These are phyloP conservation scores for Phanerodontia chrysosporium DNA, from an alignment of 768 basidiomycete species.

Conservation along the genomic window DNA sequence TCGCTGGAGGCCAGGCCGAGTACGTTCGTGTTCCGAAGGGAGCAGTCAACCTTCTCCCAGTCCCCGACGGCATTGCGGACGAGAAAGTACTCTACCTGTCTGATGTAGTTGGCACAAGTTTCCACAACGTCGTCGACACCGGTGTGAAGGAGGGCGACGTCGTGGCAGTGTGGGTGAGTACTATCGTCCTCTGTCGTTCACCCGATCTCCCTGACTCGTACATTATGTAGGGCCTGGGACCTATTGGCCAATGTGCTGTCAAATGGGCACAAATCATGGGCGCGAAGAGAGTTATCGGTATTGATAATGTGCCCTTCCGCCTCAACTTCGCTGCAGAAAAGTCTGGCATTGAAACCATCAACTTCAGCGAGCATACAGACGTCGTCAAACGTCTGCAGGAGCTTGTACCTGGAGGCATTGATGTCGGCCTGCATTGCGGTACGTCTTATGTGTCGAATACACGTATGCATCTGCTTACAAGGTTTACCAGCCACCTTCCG, in stretches of 20 bases:
- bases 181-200: not conserved
- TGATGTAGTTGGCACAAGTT: slow-evolving; percentile 66
- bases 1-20: slow-evolving; percentile 73
- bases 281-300: slow-evolving; percentile 63
- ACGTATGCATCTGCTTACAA: too few relatives aligned
- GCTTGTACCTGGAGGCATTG: slow-evolving; percentile 59
- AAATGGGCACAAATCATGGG: slow-evolving; percentile 67
- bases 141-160: slow-evolving; percentile 66
- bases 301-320: slow-evolving; percentile 55
- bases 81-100: slow-evolving; percentile 57
- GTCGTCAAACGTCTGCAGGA: slow-evolving; percentile 55
- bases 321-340: slow-evolving; percentile 42
- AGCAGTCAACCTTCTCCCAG: slow-evolving; percentile 64
- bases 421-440: slow-evolving; percentile 55
- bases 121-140: slow-evolving; percentile 73
- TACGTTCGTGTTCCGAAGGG: slow-evolving; percentile 70
- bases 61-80: slow-evolving; percentile 62
- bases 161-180: slow-evolving; percentile 65
- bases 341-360: slow-evolving; percentile 33
- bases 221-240: slow-evolving; percentile 53
- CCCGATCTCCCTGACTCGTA: slow-evolving; percentile 55
- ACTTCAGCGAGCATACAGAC: slow-evolving; percentile 20
- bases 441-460: too few relatives aligned
- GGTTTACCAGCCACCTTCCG: slow-evolving; percentile 45
- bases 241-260: slow-evolving; percentile 58